phyloP scores from a whole-genome alignment of 768 basidiomycete genomes.

The Boletus bicolor region DNA sequence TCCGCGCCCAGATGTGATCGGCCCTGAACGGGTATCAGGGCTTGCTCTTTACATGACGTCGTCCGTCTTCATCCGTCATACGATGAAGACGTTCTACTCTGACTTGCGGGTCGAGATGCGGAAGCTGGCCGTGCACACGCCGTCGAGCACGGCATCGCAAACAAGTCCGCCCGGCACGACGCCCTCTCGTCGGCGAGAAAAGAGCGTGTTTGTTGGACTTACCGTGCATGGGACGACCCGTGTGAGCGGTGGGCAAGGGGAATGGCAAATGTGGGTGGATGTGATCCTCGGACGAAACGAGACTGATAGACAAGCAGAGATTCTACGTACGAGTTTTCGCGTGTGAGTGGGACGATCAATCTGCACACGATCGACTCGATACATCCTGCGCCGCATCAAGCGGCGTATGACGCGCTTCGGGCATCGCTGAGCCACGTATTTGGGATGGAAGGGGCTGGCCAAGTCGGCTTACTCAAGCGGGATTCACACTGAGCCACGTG shows the following conservation, averaged over 20 bases:
- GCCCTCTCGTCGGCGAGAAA: conserved; percentile 41
- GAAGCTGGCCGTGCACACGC: conserved; percentile 39
- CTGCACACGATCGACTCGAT: conserved; percentile 72
- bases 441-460: conserved; percentile 10
- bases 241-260: conserved; percentile 57
- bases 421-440: conserved; percentile 21
- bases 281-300: not conserved
- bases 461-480: not conserved
- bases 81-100: conserved; percentile 71
- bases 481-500: not conserved
- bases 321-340: conserved; percentile 74
- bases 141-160: not conserved
- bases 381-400: conserved; percentile 69
- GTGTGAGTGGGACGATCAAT: conserved; percentile 58
- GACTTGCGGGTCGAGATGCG: conserved; percentile 56
- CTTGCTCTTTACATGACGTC: conserved; percentile 69
- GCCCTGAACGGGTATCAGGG: conserved; percentile 41
- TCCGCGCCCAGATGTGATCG: not conserved
- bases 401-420: conserved; percentile 54
- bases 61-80: conserved; percentile 65
- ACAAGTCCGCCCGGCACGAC: not conserved
- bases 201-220: conserved; percentile 54
- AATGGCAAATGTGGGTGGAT: conserved; percentile 68
- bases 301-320: conserved; percentile 39
- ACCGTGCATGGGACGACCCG: conserved; percentile 56